Evolutionary conservation across 225 moss, liverwort and hornwort species (phyloP).

Genomic region (Ulota crispa): DNA sequence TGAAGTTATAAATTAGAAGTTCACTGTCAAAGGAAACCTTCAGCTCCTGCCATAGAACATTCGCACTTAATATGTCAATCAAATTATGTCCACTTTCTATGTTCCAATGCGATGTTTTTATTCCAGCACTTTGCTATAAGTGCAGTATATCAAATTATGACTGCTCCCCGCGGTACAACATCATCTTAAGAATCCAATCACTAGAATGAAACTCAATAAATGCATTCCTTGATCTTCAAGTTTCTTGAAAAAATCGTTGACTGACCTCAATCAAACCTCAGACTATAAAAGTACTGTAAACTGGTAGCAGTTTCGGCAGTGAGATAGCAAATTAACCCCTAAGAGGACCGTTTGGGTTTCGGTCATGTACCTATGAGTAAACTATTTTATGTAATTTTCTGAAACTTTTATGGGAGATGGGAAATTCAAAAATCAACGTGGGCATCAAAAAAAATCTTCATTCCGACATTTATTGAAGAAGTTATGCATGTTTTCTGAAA

Average conservation of each 20-base stretch:
- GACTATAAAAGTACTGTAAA: not conserved
- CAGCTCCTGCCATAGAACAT: slow-evolving; percentile 8
- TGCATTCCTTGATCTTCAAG: not conserved
- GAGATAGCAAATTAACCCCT: no score
- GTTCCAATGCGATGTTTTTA: slow-evolving; percentile 15
- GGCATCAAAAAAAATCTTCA: no score
- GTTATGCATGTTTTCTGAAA: no score
- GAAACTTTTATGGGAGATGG: no score
- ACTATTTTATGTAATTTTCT: no score
- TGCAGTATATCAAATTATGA: slow-evolving; percentile 16
- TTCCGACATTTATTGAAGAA: no score
- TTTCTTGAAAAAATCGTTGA: not conserved
- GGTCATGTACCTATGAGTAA: no score
- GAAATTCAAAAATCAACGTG: no score
- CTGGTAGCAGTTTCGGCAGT: no score
- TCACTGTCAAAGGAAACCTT: slow-evolving; percentile 21
- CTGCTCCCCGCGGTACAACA: slow-evolving; percentile 19
- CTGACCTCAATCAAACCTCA: not conserved
- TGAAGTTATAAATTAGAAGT: slow-evolving; percentile 14
- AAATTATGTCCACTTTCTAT: slow-evolving; percentile 20
- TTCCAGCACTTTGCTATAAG: slow-evolving; percentile 13
- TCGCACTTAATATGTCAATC: slow-evolving; percentile 8
- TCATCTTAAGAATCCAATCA: slow-evolving; percentile 14
- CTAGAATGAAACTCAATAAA: slow-evolving; percentile 17
- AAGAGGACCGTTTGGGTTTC: no score